Base-by-base conservation (phyloP, 2,329 filamentous ascomycete genomes). In the Trichophyton verrucosum region DNA sequence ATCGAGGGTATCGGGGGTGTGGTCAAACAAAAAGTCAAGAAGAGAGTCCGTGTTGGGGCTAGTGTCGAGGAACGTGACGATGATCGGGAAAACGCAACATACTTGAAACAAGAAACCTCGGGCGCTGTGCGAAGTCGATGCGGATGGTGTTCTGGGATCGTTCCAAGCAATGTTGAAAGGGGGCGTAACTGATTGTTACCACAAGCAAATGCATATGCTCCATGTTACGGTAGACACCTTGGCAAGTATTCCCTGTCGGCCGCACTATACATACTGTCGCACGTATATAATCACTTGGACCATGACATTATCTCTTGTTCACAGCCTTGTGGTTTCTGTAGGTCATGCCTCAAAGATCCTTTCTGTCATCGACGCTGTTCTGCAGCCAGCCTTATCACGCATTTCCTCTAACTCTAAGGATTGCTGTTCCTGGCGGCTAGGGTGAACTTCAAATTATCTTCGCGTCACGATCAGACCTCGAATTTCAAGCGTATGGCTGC, bases 1-100 rank as follows among this genome's bases (percentile, higher is more conserved):
- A 88, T 96, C 63, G 89, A 95, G 69, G 91, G 91, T 1, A 88
- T 96, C 51, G 91, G 91, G 9, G 91, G 91, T 0, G 82, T 87
- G 13, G 84, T 96, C 59, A 95, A 95, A 78, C 88, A 86, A 63
- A 95, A 92, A 75, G 80, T 88, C n/a, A 89, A 94, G 68, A 86
- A 86, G 68, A 86, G 89, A 76, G 84, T 95, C 4, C 82, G 81
- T 62, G 85, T 96, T 0, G 92, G 91, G 0, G 88, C 87, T 3
- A 89, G 87, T 64, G 92, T 96, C 11, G 87, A 87, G 64, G 89
- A 96, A 71, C 91, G 86, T 76, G 87, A 89, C 65, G 89, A 92
- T 69, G 89, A 95, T 73, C 81, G 82, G 61, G 81, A 81, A 40
- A 79, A 80, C 6, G 84, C 83, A 3, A 79, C 81, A 61, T 86